Conservation (phyloP, 805 yeast genomes). For the Teunomyces kruisii region DNA sequence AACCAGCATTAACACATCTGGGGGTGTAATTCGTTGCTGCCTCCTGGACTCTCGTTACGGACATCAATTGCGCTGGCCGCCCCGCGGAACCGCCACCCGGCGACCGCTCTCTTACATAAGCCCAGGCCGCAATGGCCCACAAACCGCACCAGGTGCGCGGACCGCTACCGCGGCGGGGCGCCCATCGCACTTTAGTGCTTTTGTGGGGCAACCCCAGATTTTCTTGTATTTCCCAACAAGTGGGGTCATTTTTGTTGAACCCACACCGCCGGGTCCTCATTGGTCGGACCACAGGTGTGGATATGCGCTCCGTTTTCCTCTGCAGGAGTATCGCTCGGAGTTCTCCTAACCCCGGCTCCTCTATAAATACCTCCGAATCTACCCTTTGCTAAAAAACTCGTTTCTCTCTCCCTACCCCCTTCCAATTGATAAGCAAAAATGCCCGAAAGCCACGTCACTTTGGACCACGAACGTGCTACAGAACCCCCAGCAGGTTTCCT, state of each 20-base stretch:
- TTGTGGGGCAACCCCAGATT: slow-evolving; percentile 4
- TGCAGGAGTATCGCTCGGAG: not conserved
- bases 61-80: too few relatives aligned
- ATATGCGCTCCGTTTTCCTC: not conserved
- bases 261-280: not conserved
- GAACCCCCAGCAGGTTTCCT: slow-evolving; percentile 40
- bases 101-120: too few relatives aligned
- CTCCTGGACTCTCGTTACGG: too few relatives aligned
- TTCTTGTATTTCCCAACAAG: not conserved
- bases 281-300: not conserved
- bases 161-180: not conserved
- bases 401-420: not conserved
- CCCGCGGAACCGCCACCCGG: too few relatives aligned
- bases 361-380: not conserved
- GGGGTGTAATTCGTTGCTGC: too few relatives aligned
- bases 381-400: too few relatives aligned
- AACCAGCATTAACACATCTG: too few relatives aligned
- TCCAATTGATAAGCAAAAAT: not conserved
- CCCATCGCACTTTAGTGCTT: not conserved
- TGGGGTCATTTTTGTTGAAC: slow-evolving; percentile 1
- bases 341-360: not conserved
- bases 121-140: too few relatives aligned
- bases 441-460: slow-evolving; percentile 23
- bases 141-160: not conserved
- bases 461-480: slow-evolving; percentile 32